phyloP scores from a whole-genome alignment of 345 rosid genomes.

The Gossypium bickii region DNA sequence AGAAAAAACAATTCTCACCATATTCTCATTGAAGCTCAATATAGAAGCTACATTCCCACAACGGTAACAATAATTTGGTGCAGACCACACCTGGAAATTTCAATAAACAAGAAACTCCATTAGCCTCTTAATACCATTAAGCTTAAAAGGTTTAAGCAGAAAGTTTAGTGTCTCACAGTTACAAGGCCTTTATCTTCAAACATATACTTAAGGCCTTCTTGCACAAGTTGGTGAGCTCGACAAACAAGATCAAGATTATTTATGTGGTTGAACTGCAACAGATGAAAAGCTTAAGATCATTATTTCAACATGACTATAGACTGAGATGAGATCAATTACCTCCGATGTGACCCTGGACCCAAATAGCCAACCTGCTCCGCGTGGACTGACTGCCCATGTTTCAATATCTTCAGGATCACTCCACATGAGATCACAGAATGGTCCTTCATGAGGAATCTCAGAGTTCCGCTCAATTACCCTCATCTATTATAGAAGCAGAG shows the following conservation, averaged over 20 bases:
- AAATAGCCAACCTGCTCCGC: slow-evolving; percentile 99
- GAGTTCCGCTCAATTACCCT: slow-evolving; percentile 88
- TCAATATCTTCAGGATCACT: slow-evolving; percentile 99
- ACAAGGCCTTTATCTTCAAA: slow-evolving; percentile 99
- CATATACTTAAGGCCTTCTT: slow-evolving; percentile 99
- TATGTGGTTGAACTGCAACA: slow-evolving; percentile 83
- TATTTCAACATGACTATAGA: slow-evolving; percentile 1
- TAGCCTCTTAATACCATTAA: slow-evolving; percentile 13
- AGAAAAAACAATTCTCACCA: slow-evolving; percentile 40
- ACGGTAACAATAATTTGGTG: slow-evolving; percentile 97
- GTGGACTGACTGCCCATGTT: slow-evolving; percentile 99
- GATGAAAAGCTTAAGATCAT: slow-evolving; percentile 14
- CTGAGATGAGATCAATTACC: slow-evolving; percentile 35
- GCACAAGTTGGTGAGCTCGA: slow-evolving; percentile 99
- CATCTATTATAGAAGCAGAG: slow-evolving; percentile 48
- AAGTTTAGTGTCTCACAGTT: slow-evolving; percentile 52
- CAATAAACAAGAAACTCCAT: slow-evolving; percentile 26
- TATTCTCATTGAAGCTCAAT: slow-evolving; percentile 91
- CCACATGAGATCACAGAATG: slow-evolving; percentile 99
- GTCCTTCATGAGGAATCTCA: slow-evolving; percentile 99
- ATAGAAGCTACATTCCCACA: slow-evolving; percentile 99
- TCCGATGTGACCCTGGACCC: slow-evolving; percentile 98
- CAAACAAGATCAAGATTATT: slow-evolving; percentile 93
- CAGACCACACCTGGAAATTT: slow-evolving; percentile 89
- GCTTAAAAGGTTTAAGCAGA: background rate